phyloP scores from a whole-genome alignment of 2,329 filamentous ascomycete genomes.

The Stachybotrys echinatus region DNA sequence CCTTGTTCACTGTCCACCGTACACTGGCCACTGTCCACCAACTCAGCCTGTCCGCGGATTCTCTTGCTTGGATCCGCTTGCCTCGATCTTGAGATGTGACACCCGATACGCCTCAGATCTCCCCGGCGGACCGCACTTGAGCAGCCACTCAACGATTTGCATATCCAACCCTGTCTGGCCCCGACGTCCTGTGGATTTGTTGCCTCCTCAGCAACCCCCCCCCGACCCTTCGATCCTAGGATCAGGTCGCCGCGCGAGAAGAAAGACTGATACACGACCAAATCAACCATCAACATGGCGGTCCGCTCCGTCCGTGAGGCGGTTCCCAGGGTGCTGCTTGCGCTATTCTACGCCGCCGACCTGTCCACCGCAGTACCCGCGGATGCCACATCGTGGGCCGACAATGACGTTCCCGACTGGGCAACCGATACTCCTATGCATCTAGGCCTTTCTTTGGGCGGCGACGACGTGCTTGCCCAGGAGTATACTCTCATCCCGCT shows the following conservation, averaged over 20 bases:
- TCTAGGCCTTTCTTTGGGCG: constrained; percentile 28
- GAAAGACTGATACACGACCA: too few relatives aligned
- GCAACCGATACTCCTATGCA: constrained; percentile 33
- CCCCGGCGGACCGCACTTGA: not conserved
- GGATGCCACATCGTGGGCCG: constrained; percentile 18
- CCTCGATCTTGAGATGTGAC: not conserved
- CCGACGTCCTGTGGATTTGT: constrained; percentile 8
- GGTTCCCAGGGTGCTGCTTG: constrained; percentile 8
- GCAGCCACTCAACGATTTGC: not conserved
- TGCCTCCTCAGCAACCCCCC: not conserved
- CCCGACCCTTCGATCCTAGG: too few relatives aligned
- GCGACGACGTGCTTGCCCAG: constrained; percentile 17
- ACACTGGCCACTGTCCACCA: too few relatives aligned
- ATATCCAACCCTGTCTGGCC: not conserved
- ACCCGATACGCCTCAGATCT: not conserved
- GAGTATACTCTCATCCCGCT: constrained; percentile 41
- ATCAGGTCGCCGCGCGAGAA: too few relatives aligned
- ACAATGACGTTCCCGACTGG: constrained; percentile 29
- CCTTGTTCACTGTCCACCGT: too few relatives aligned
- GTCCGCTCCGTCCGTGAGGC: constrained; percentile 6
- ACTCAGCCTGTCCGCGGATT: too few relatives aligned
- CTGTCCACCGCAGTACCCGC: constrained; percentile 24
- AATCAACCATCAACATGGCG: not conserved
- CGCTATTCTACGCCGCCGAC: constrained; percentile 20
- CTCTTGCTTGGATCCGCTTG: not conserved